phyloP scores from a whole-genome alignment of 2,329 filamentous ascomycete species.

The Dryadomyces quercus-mongolicae region DNA sequence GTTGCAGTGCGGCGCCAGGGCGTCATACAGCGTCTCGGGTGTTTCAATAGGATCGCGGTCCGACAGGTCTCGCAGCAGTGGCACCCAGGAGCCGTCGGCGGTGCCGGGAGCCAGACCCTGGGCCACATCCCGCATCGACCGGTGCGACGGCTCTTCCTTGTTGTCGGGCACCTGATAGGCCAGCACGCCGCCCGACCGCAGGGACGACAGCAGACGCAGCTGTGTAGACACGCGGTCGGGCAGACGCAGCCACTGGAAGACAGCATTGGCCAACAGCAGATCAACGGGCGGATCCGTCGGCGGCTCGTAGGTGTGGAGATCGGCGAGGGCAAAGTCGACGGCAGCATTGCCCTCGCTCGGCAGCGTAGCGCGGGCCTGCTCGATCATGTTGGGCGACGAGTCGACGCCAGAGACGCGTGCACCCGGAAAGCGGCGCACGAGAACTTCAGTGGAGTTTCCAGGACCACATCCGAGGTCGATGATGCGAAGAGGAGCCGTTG shows the following conservation, averaged over 20 bases:
- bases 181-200: slow-evolving; percentile 32
- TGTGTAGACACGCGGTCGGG: slow-evolving; percentile 31
- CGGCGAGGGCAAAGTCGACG: slow-evolving; percentile 31
- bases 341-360: slow-evolving; percentile 16
- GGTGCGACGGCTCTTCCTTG: slow-evolving; percentile 33
- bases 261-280: slow-evolving; percentile 44
- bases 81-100: slow-evolving; percentile 12
- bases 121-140: slow-evolving; percentile 32
- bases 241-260: slow-evolving; percentile 43
- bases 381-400: slow-evolving; percentile 42
- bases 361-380: slow-evolving; percentile 27
- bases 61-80: slow-evolving; percentile 6
- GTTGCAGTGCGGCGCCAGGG: slow-evolving; percentile 27
- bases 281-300: slow-evolving; percentile 18
- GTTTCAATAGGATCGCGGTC: slow-evolving; percentile 36
- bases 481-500: slow-evolving; percentile 25
- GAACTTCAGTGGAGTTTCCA: slow-evolving; percentile 41
- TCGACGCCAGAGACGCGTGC: slow-evolving; percentile 39
- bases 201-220: slow-evolving; percentile 25
- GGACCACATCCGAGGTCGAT: slow-evolving; percentile 50
- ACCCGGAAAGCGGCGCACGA: slow-evolving; percentile 32
- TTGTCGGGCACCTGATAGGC: slow-evolving; percentile 42
- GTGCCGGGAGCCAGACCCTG: slow-evolving; percentile 17
- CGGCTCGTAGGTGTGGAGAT: slow-evolving; percentile 27
- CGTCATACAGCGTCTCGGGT: slow-evolving; percentile 33